A percentile compares a stretch with the other conserved stretches of the same genome.
Evolutionary conservation across 257 asterid species (phyloP).

Genomic region (Avicennia marina): DNA sequence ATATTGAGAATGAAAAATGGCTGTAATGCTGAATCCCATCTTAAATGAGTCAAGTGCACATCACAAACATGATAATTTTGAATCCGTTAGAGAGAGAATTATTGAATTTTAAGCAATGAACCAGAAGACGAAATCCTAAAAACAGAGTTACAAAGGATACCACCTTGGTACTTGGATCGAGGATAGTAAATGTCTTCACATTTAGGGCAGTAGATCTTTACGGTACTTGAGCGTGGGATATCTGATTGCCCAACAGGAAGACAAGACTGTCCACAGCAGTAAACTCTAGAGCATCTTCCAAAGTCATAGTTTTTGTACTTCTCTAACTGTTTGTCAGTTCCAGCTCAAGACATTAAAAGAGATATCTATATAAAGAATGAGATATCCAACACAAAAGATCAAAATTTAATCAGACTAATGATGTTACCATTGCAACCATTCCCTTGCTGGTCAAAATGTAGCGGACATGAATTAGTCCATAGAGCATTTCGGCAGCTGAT

Average conservation of each 20-base stretch:
- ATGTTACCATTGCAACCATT: slow-evolving; percentile 90
- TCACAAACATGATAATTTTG: no score
- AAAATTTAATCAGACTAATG: slow-evolving; percentile 16
- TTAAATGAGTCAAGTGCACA: no score
- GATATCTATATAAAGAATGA: slow-evolving; percentile 4
- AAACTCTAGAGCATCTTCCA: slow-evolving; percentile 96
- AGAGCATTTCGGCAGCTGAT: slow-evolving; percentile 78
- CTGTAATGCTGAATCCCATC: no score
- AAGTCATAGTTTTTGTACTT: slow-evolving; percentile 92
- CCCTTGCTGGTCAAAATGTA: slow-evolving; percentile 95
- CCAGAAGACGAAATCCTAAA: no score
- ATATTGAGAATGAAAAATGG: no score
- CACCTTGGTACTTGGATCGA: slow-evolving; percentile 97
- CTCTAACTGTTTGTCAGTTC: slow-evolving; percentile 54
- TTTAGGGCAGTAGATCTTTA: slow-evolving; percentile 90
- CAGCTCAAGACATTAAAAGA: slow-evolving; percentile 14
- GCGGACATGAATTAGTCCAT: slow-evolving; percentile 68
- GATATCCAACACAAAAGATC: not conserved
- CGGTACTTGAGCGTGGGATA: slow-evolving; percentile 86
- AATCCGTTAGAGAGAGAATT: no score
- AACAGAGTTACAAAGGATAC: slow-evolving; percentile 48
- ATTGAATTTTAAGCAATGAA: no score
- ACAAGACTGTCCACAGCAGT: slow-evolving; percentile 95
- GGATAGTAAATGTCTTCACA: slow-evolving; percentile 96
- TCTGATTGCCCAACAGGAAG: slow-evolving; percentile 98